These are phyloP conservation scores for Eucalyptus fibrosa DNA, from an alignment of 345 rosid species.

Conservation along the genomic window DNA sequence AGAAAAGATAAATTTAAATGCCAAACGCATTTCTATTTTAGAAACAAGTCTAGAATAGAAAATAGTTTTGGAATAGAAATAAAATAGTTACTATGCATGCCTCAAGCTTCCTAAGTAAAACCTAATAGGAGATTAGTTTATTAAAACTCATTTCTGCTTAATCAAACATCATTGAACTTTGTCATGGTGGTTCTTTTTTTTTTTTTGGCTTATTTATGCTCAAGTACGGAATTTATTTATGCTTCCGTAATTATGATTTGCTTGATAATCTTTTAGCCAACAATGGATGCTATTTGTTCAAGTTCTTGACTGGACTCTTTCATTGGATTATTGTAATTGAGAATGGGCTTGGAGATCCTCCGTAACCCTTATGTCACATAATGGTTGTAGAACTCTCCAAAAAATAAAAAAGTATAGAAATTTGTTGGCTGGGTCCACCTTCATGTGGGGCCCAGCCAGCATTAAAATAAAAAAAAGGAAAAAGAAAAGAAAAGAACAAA, in stretches of 20 bases:
- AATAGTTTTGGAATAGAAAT: fast-evolving
- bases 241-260: background rate
- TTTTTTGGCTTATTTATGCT: background rate
- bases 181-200: background rate
- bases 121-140: background rate
- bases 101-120: background rate
- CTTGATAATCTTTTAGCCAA: background rate
- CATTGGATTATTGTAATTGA: background rate
- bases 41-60: fast-evolving
- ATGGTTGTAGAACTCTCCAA: background rate
- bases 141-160: background rate
- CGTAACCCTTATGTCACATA: background rate
- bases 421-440: too few species aligned
- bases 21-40: fast-evolving
- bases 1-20: too few species aligned
- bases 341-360: background rate
- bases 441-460: too few species aligned
- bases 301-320: background rate
- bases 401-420: background rate
- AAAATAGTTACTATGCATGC: fast-evolving
- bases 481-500: too few species aligned
- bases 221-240: background rate
- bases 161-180: background rate
- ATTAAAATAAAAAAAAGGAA: too few species aligned
- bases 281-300: background rate